These are phyloP conservation scores for Sisymbrium irio DNA, from an alignment of 345 rosid species.

Conservation along the genomic window DNA sequence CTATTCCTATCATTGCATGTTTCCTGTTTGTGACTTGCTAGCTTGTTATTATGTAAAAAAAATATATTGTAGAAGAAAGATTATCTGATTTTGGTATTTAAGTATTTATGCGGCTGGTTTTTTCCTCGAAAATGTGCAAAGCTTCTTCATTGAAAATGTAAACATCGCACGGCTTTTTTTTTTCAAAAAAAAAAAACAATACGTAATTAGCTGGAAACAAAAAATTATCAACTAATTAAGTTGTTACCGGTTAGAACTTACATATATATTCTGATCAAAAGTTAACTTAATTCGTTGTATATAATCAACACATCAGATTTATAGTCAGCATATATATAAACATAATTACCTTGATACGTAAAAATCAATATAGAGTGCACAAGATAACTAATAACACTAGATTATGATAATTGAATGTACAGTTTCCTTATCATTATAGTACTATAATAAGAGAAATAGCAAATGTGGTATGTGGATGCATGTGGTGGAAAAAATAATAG, in stretches of 20 bases:
- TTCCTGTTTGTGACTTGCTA: neutral
- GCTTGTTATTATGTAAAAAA: too few species aligned
- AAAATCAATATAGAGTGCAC: too few species aligned
- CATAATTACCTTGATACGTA: too few species aligned
- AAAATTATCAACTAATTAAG: neutral
- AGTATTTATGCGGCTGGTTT: neutral
- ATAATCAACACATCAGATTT: neutral
- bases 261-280: neutral
- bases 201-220: neutral
- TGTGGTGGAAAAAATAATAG: too few species aligned
- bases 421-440: too few species aligned
- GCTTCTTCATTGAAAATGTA: neutral
- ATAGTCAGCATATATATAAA: neutral
- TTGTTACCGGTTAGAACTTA: neutral
- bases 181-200: too few species aligned
- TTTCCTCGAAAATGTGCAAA: neutral
- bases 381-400: too few species aligned
- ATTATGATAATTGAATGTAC: too few species aligned
- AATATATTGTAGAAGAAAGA: too few species aligned
- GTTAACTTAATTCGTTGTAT: neutral
- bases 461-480: too few species aligned
- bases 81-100: neutral
- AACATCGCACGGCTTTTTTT: neutral
- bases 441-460: too few species aligned
- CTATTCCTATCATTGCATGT: conserved; percentile 9